A percentile compares a stretch with the other conserved stretches of the same genome.
Conservation (phyloP, 371 early-diverging fungal species). For the Mucor mucedo region DNA sequence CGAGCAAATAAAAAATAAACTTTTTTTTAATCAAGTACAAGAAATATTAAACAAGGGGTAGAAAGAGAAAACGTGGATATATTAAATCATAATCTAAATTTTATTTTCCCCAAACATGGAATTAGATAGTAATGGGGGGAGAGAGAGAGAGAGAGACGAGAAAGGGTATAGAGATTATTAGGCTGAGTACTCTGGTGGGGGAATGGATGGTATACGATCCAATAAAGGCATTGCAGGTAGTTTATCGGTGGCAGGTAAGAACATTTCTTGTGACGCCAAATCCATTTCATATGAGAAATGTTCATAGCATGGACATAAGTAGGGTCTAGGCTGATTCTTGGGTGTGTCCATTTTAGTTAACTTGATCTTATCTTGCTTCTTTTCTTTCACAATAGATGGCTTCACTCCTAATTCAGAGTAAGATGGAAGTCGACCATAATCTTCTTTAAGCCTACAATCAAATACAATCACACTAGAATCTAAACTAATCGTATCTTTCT, state of each 20-base stretch:
- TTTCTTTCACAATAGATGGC: slow-evolving; percentile 8
- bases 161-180: slow-evolving; percentile 5
- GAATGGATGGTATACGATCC: slow-evolving; percentile 46
- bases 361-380: slow-evolving; percentile 10
- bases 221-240: slow-evolving; percentile 29
- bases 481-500: slow-evolving; percentile 31
- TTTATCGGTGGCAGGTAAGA: slow-evolving; percentile 19
- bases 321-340: slow-evolving; percentile 23
- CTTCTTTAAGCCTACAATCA: slow-evolving; percentile 53
- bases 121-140: too few relatives aligned
- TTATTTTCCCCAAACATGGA: not conserved
- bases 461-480: slow-evolving; percentile 43
- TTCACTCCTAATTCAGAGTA: slow-evolving; percentile 45
- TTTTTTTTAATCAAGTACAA: slow-evolving; percentile 7
- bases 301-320: slow-evolving; percentile 45
- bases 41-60: not conserved
- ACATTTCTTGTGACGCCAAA: slow-evolving; percentile 40
- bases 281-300: slow-evolving; percentile 45
- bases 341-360: slow-evolving; percentile 16
- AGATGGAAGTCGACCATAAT: slow-evolving; percentile 48
- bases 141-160: not conserved
- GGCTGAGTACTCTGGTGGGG: slow-evolving; percentile 44
- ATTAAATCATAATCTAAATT: not conserved
- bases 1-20: not conserved
- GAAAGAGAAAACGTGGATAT: slow-evolving; percentile 4